These are phyloP conservation scores for Scedosporium minutisporum DNA, from an alignment of 2,329 filamentous ascomycete genomes.

Conservation along the genomic window DNA sequence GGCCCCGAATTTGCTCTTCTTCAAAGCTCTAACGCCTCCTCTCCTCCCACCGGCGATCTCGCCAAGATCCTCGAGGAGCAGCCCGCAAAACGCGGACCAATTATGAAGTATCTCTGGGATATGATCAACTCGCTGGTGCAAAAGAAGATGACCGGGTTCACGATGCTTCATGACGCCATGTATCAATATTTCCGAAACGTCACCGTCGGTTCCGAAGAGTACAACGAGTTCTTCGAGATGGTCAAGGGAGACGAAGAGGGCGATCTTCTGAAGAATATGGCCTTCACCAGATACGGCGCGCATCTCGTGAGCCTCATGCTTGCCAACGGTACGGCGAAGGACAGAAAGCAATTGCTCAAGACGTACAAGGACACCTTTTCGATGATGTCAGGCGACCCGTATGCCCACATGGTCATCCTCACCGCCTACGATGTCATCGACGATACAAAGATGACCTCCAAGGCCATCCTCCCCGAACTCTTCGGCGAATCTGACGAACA, in stretches of 20 bases:
- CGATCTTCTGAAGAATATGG: conserved; percentile 87
- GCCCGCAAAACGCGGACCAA: conserved; percentile 77
- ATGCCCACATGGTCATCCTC: conserved; percentile 74
- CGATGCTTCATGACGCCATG: conserved; percentile 97
- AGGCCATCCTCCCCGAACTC: conserved; percentile 79
- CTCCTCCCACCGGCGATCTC: conserved; percentile 55
- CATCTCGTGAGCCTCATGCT: conserved; percentile 72
- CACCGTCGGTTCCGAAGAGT: conserved; percentile 67
- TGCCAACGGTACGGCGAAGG: conserved; percentile 81
- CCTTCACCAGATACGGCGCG: conserved; percentile 85
- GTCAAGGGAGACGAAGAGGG: conserved; percentile 87
- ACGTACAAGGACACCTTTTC: conserved; percentile 85
- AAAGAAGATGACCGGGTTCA: conserved; percentile 95
- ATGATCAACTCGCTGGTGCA: conserved; percentile 89
- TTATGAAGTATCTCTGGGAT: conserved; percentile 76
- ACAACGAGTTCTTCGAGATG: conserved; percentile 78
- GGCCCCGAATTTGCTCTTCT: conserved; percentile 85
- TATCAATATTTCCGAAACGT: conserved; percentile 86
- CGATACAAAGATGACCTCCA: conserved; percentile 81
- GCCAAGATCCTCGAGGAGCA: conserved; percentile 62
- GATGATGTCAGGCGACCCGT: conserved; percentile 68
- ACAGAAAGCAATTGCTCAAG: conserved; percentile 79
- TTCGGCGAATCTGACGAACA: conserved; percentile 60
- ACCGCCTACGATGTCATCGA: conserved; percentile 86
- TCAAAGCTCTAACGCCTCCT: conserved; percentile 44